Percentiles rank a stretch among this genome's conserved stretches.
phyloP scores from a whole-genome alignment of 1,284 basidiomycete genomes.

The Trametes hirsuta region DNA sequence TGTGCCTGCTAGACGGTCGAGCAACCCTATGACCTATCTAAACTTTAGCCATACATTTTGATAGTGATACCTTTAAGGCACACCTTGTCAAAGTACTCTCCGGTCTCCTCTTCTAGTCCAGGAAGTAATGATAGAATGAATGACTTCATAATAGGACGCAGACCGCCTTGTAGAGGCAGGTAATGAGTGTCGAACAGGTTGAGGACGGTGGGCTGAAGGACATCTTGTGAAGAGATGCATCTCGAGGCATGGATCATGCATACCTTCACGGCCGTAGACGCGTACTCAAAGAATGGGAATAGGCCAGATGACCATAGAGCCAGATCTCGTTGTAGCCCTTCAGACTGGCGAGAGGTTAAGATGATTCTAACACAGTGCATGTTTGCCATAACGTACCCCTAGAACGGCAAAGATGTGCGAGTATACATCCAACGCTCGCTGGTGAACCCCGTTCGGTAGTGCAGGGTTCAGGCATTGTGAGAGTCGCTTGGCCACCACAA shows the following conservation, averaged over 20 bases:
- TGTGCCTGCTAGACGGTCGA: conserved; percentile 83
- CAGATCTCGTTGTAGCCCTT: conserved; percentile 88
- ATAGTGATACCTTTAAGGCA: conserved; percentile 12
- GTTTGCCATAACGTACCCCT: conserved; percentile 64
- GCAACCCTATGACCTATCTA: conserved; percentile 74
- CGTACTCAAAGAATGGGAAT: conserved; percentile 98
- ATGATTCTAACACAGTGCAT: too few relatives aligned
- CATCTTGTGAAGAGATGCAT: background rate
- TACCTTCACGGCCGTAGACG: conserved; percentile 92
- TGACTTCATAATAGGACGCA: conserved; percentile 92
- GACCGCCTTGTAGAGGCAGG: conserved; percentile 79
- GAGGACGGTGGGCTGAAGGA: conserved; percentile 73
- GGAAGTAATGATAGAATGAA: conserved; percentile 93
- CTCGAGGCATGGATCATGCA: conserved; percentile 15
- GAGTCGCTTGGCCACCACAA: conserved; percentile 93
- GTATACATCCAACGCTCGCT: conserved; percentile 95
- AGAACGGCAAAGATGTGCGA: conserved; percentile 88
- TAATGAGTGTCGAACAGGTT: conserved; percentile 91
- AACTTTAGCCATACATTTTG: conserved; percentile 3
- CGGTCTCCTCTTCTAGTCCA: conserved; percentile 93
- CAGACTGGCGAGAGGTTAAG: conserved; percentile 56
- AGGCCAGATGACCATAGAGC: conserved; percentile 95
- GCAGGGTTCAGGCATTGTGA: conserved; percentile 98
- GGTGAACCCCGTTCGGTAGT: conserved; percentile 95
- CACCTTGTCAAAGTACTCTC: conserved; percentile 96